Base-by-base conservation (phyloP, 306 rosid genomes). In the Quercus variabilis region DNA sequence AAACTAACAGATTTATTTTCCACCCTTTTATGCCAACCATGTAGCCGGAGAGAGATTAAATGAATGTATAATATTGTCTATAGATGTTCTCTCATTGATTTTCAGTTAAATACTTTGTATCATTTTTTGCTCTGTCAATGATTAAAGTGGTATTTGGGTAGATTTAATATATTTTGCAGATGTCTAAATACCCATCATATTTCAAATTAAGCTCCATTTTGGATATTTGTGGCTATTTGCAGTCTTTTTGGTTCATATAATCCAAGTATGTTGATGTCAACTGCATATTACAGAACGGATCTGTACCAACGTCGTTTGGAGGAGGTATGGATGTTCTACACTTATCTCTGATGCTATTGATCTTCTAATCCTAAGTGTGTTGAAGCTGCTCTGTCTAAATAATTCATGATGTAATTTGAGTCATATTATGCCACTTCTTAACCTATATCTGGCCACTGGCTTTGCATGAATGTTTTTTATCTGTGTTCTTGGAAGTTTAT, bases 231-330 rank as follows among this genome's bases (percentile, higher is more conserved):
- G 71, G n/a, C 59, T 54, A 28, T 46, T 83, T 85, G 90, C 96
- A 91, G 98, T 68, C 94, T 95, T 79, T 95, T 92, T 88, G 86
- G 77, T 56, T 95, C 98, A 30, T 92, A 89, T 55, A 76, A 95
- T 89, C 99, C 98, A 64, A 86, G 76, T 84, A 65, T 84, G 88
- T 86, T 95, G 92, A 92, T 95, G 99, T 95, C 96, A 83, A 95
- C 91, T 33, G 96, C 97, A 31, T 86, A 92, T 74, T 85, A 92
- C 73, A 87, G 94, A 86, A 91, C 90, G 80, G 94, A 95, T 88
- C 90, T 92, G 41, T 92, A 95, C 91, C 92, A 87, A 79, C 86
- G 84, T 31, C 84, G 28, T 51, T 85, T 95, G 75, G 97, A 95
- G 83, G 92, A 92, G 99, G 97, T 92, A 88, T 60, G 20, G 8